Evolutionary conservation across 1,139 yeast genomes (phyloP), one percentile per base, ranked within the genome.

Genomic region (Kurtzmaniella quercitrusa): DNA sequence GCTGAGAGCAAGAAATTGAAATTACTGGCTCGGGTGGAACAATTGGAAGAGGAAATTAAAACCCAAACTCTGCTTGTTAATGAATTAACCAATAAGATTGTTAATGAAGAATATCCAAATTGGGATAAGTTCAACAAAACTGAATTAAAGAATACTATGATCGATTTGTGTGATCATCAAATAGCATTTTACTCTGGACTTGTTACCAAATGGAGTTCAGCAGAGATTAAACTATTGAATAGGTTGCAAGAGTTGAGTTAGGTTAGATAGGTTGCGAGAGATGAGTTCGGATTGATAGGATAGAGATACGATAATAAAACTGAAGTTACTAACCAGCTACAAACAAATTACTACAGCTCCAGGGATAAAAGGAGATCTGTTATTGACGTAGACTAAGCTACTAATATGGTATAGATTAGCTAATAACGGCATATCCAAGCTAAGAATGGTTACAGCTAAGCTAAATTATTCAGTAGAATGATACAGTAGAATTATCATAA

Each of bases 121-220:
- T 91, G 95, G 73, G 96, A 93, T 54, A 73, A 73, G 34, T 85
- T 88, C 53, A 91, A 90, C 61, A 79, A 87, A 37, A 68, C 73
- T 34, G 98, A 93, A 62, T 72, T 93, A 61, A 84, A 85, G 57
- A 72, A 73, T 34, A 77, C 94, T 2, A 73, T 93, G 66, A 68
- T 81, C 18, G 77, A 79, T 8, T 68, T 91, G 44, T 88, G 95
- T 43, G 86, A 85, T 50, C 79, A 81, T 50, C 88, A 93, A 62
- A 82, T 88, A 46, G 74, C 75, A 34, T 90, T 88, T 57, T 93
- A 87, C 63, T 75, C 77, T 48, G 78, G 77, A n/a, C 71, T 89
- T 58, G 77, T 85, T 41, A 77, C 78, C 36, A 83, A 82, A 50
- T 89, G 96, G 94, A 73, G 79, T 25, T 77, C 71, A 37, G 79